phyloP scores from a whole-genome alignment of 2,329 filamentous ascomycete species.

The Intubia oerlemansii region DNA sequence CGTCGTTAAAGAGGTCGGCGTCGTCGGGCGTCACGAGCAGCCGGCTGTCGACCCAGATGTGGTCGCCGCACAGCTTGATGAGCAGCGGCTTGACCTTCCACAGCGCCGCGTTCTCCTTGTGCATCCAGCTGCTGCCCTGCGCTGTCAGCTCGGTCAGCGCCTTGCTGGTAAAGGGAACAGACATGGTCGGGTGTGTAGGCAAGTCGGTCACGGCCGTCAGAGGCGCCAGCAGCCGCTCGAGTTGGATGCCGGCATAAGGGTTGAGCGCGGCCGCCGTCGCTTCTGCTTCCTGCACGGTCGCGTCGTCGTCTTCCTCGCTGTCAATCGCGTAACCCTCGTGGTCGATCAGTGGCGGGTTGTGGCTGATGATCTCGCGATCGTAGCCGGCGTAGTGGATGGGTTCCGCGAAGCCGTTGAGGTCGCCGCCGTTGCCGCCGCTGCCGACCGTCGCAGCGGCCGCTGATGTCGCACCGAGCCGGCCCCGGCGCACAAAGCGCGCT shows the following conservation, averaged over 20 bases:
- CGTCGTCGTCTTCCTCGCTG: slow-evolving; percentile 45
- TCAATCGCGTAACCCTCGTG: slow-evolving; percentile 61
- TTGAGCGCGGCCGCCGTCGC: slow-evolving; percentile 46
- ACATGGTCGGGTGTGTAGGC: slow-evolving; percentile 51
- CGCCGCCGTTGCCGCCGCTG: too few relatives aligned
- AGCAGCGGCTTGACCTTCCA: slow-evolving; percentile 57
- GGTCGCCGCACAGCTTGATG: slow-evolving; percentile 54
- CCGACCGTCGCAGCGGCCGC: not conserved
- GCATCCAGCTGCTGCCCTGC: slow-evolving; percentile 48
- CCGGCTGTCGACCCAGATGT: slow-evolving; percentile 42
- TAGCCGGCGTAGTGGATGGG: slow-evolving; percentile 45
- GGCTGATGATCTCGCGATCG: slow-evolving; percentile 48
- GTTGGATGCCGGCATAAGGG: slow-evolving; percentile 48
- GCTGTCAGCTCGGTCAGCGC: slow-evolving; percentile 49
- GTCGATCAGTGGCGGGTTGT: slow-evolving; percentile 52
- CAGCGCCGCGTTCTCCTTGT: slow-evolving; percentile 51
- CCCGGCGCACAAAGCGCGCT: slow-evolving; percentile 48
- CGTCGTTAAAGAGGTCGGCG: slow-evolving; percentile 29
- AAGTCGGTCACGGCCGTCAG: slow-evolving; percentile 56
- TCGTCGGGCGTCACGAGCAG: slow-evolving; percentile 35
- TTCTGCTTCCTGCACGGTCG: slow-evolving; percentile 36
- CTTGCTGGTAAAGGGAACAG: slow-evolving; percentile 51
- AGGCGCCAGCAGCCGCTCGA: slow-evolving; percentile 56
- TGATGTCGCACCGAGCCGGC: slow-evolving; percentile 38
- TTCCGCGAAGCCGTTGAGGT: slow-evolving; percentile 48